Conservation (phyloP, 345 rosid genomes). For the Adansonia digitata region DNA sequence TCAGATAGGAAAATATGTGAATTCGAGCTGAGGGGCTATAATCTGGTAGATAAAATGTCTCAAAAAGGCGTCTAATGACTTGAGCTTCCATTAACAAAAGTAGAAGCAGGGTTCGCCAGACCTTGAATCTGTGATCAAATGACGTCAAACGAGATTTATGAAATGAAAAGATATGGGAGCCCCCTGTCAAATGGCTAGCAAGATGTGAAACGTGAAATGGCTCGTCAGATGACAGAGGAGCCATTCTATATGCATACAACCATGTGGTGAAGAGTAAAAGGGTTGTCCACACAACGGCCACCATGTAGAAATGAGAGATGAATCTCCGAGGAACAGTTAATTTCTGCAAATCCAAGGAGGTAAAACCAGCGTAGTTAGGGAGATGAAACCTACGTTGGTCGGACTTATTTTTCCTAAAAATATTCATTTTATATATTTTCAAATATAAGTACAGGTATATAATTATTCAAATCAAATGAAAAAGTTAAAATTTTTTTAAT, state of each 20-base stretch:
- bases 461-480: no score
- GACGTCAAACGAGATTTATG: slow-evolving; percentile 36
- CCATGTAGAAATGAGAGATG: slow-evolving; percentile 58
- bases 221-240: slow-evolving; percentile 33
- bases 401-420: no score
- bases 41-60: slow-evolving; percentile 48
- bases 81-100: slow-evolving; percentile 68
- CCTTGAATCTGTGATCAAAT: slow-evolving; percentile 28
- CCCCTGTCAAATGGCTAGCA: slow-evolving; percentile 46
- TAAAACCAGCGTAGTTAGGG: background rate
- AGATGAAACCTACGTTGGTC: no score
- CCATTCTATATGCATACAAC: slow-evolving; percentile 44
- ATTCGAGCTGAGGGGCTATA: slow-evolving; percentile 64
- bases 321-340: slow-evolving; percentile 64
- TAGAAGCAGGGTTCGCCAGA: slow-evolving; percentile 59
- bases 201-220: slow-evolving; percentile 32
- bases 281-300: slow-evolving; percentile 65
- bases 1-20: slow-evolving; percentile 57
- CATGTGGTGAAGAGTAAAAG: slow-evolving; percentile 51
- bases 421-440: no score
- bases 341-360: slow-evolving; percentile 38
- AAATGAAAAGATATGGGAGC: slow-evolving; percentile 41
- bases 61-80: slow-evolving; percentile 59
- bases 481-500: no score
- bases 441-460: no score